Percentiles rank a stretch among this genome's conserved stretches.
Evolutionary conservation across 75 land plant species (phyloP).

Genomic region (Pinus tabuliformis): DNA sequence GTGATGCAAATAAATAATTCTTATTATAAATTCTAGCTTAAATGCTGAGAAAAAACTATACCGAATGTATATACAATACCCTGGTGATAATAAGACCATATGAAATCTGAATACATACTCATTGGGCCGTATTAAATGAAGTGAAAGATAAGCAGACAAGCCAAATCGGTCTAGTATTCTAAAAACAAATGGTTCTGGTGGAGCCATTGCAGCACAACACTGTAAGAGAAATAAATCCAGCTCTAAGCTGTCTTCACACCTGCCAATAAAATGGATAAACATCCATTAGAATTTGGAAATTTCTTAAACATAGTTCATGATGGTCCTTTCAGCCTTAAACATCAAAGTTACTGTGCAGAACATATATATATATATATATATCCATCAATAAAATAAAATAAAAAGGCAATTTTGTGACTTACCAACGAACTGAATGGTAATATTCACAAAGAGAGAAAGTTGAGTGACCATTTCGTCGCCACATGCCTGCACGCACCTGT

Average conservation of each 20-base stretch:
- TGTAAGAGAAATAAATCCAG: slow-evolving; percentile 89
- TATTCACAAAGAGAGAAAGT: slow-evolving; percentile 46
- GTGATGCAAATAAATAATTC: not conserved
- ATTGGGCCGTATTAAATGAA: slow-evolving; percentile 54
- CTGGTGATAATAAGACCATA: not conserved
- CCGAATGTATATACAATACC: not conserved
- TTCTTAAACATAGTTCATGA: not conserved
- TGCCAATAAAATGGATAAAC: slow-evolving; percentile 20
- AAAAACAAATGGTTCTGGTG: slow-evolving; percentile 69
- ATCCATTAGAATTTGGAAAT: not conserved
- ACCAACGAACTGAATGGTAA: slow-evolving; percentile 84
- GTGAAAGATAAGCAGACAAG: slow-evolving; percentile 61
- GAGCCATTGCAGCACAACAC: slow-evolving; percentile 95
- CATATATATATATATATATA: no score
- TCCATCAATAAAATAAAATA: no score
- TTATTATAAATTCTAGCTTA: not conserved
- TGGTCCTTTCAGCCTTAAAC: no score
- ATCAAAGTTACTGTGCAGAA: no score
- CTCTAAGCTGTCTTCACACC: slow-evolving; percentile 82
- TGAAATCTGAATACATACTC: slow-evolving; percentile 61
- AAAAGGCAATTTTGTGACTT: slow-evolving; percentile 9
- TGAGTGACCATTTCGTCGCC: slow-evolving; percentile 90
- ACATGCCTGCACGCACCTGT: slow-evolving; percentile 94
- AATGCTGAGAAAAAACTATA: not conserved
- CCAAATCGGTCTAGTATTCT: slow-evolving; percentile 84